Base-by-base conservation (phyloP, 2,329 filamentous ascomycete genomes). In the Fusarium sp. region DNA sequence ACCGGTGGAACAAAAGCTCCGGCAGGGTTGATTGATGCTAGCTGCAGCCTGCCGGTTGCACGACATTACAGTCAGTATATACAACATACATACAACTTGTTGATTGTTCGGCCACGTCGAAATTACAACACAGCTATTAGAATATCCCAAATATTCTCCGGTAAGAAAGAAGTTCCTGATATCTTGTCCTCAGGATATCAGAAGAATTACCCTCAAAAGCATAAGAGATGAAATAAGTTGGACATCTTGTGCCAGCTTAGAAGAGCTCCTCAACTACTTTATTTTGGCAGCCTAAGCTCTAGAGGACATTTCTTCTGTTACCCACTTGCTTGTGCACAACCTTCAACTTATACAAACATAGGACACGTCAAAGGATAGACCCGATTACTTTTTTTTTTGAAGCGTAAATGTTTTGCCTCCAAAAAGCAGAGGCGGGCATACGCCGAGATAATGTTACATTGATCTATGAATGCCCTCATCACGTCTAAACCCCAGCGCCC, bases 391-490 rank as follows among this genome's bases (percentile, higher is more conserved):
- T n/a, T 38, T 18, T 38, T 30, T n/a, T 22, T 8, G 32, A 46
- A 63, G 34, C n/a, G 44, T 49, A 27, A 51, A 46, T 6, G 10
- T n/a, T n/a, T 16, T 42, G 59, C 43, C 15, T 47, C 34, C 15
- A 25, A 45, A 38, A 60, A 52, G 14, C 10, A 16, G 29, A 59
- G 58, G 50, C 42, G 49, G 49, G 24, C 55, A 51, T 59, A 55
- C 43, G 56, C 32, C 63, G 54, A 66, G 59, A 74, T 76, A 68
- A 38, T 76, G 70, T 72, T 76, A 76, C 74, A 76, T 70, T 75
- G 49, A 64, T 76, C 73, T 76, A 75, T 73, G 67, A 51, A 61
- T 59, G 51, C 54, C 61, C 51, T 72, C 44, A 32, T 62, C 61
- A 49, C 47, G 22, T 74, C 72, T 74, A 72, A 59, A 54, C 61